A percentile compares a stretch with the other conserved stretches of the same genome.
Evolutionary conservation across 2,329 filamentous ascomycete species (phyloP).

Genomic region (Huntiella decipiens): DNA sequence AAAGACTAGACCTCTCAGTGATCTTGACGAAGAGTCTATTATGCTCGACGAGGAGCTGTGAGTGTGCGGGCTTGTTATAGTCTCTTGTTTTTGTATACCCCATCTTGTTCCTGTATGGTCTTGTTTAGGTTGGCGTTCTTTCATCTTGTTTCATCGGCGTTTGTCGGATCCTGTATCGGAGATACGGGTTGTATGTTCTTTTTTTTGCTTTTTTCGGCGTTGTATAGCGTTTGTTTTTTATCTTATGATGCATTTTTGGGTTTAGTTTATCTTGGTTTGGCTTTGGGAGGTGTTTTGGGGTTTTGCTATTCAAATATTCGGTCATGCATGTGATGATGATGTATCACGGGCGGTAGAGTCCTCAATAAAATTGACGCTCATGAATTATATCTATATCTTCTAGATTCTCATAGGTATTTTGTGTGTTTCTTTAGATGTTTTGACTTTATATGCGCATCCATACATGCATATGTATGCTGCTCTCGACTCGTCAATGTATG

Average conservation of each 20-base stretch:
- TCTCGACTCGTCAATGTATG: too few species aligned
- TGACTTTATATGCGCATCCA: too few species aligned
- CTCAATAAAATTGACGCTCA: not conserved
- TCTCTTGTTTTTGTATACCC: not conserved
- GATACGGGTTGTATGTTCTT: not conserved
- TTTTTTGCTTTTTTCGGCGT: not conserved
- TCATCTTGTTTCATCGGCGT: not conserved
- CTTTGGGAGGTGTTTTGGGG: not conserved
- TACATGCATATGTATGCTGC: too few species aligned
- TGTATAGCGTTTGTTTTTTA: not conserved
- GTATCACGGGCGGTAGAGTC: not conserved
- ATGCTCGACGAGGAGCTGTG: not conserved
- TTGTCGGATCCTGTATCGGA: not conserved
- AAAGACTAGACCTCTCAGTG: constrained; percentile 2
- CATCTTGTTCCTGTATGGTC: not conserved
- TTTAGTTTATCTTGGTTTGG: not conserved
- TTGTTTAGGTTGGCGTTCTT: not conserved
- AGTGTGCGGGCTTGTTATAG: not conserved
- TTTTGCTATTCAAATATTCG: not conserved
- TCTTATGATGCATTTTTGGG: not conserved
- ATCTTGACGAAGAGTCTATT: constrained; percentile 7
- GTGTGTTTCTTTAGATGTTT: too few species aligned
- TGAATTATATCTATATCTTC: too few species aligned
- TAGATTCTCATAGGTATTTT: too few species aligned
- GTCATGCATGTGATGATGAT: constrained; percentile 2